Conservation (phyloP, 2,329 filamentous ascomycete species). For the Epichloe gansuensis region DNA sequence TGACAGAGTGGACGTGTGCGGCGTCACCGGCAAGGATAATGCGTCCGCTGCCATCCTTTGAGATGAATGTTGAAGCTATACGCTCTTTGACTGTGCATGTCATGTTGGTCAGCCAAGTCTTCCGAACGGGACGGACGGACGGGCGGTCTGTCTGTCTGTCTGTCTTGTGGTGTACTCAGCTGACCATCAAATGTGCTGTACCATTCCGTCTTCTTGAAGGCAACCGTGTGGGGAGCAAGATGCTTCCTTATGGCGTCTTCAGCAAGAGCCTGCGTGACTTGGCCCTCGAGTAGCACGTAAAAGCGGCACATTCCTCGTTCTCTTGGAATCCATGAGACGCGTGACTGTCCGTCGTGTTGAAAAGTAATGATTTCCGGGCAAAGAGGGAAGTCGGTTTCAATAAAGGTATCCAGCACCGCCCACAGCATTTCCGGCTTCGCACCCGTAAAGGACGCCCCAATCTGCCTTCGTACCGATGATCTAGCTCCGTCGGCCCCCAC, state of each 20-base stretch:
- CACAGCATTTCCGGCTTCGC: constrained; percentile 38
- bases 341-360: constrained; percentile 30
- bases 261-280: constrained; percentile 27
- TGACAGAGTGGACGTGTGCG: constrained; percentile 43
- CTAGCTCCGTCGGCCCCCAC: constrained; percentile 42
- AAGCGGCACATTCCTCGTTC: constrained; percentile 35
- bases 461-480: constrained; percentile 30
- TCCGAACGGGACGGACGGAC: background rate
- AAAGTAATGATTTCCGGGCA: constrained; percentile 37
- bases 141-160: too few relatives aligned
- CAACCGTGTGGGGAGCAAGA: constrained; percentile 29
- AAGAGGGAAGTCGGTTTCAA: constrained; percentile 35
- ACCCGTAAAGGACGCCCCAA: constrained; percentile 30
- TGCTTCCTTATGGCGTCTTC: constrained; percentile 31
- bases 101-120: background rate
- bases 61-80: constrained; percentile 27
- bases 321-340: constrained; percentile 36
- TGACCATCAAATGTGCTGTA: constrained; percentile 36
- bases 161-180: constrained; percentile 12
- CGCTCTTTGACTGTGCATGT: constrained; percentile 26
- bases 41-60: constrained; percentile 27
- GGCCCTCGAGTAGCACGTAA: constrained; percentile 34
- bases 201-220: constrained; percentile 34
- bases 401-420: constrained; percentile 35
- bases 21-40: constrained; percentile 44